These are phyloP conservation scores for Hawksworthiomyces lignivorus DNA, from an alignment of 2,329 filamentous ascomycete species.

Conservation along the genomic window DNA sequence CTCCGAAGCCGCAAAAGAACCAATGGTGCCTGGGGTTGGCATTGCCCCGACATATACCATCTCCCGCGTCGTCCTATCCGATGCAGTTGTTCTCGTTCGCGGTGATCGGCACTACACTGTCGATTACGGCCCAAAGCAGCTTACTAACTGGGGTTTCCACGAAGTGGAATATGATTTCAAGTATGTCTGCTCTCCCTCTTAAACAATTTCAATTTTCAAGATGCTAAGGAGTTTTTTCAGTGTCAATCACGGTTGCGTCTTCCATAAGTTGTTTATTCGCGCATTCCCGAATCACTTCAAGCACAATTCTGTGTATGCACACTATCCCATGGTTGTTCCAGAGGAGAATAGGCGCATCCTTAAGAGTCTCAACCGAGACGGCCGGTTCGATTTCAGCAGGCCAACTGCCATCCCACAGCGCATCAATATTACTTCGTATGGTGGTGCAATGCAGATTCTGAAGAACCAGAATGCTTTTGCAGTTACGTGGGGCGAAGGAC, in stretches of 20 bases:
- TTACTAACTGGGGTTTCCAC: slow-evolving; percentile 80
- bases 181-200: neutral
- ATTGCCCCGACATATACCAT: slow-evolving; percentile 71
- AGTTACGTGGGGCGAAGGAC: slow-evolving; percentile 55
- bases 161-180: slow-evolving; percentile 65
- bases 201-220: too few relatives aligned
- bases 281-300: slow-evolving; percentile 77
- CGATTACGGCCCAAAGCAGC: slow-evolving; percentile 65
- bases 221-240: too few relatives aligned
- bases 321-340: slow-evolving; percentile 67
- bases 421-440: slow-evolving; percentile 53
- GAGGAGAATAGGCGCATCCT: slow-evolving; percentile 66
- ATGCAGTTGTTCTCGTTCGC: slow-evolving; percentile 70
- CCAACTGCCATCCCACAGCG: slow-evolving; percentile 44
- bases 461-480: slow-evolving; percentile 54
- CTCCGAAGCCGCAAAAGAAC: slow-evolving; percentile 65
- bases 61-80: slow-evolving; percentile 67
- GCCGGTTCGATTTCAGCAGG: slow-evolving; percentile 62
- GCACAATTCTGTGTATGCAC: slow-evolving; percentile 70
- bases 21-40: slow-evolving; percentile 67
- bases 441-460: slow-evolving; percentile 54
- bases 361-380: slow-evolving; percentile 55
- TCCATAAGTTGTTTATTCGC: slow-evolving; percentile 75
- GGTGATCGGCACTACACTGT: slow-evolving; percentile 72
- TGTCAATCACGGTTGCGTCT: slow-evolving; percentile 73